Evolutionary conservation across 2,329 filamentous ascomycete genomes (phyloP), one percentile per base, ranked within the genome.

Genomic region (Fusarium bulbicola): DNA sequence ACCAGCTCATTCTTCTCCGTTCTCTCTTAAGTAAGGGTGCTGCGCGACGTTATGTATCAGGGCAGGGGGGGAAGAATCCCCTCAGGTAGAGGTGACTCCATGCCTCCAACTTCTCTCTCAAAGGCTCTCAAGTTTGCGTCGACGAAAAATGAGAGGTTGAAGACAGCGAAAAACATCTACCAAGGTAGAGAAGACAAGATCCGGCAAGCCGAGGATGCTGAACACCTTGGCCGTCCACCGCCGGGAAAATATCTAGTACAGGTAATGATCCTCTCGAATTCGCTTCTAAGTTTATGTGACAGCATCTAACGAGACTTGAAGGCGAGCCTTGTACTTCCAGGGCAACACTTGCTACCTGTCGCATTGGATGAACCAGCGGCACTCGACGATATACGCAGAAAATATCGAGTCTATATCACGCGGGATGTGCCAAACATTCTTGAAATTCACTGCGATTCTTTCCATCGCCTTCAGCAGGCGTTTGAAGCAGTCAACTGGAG

Each of bases 391-490:
- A 76, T 83, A 21, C 75, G 81, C 6, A 74, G 62, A 42, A 69
- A 65, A 8, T 60, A 81, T 47, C 66, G 70, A 36, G 78, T 81
- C 11, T 84, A 82, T 76, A 81, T 84, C 18, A 76, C 59, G 7
- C 67, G 62, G 11, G 63, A 68, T 13, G 53, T 75, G 32, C 64
- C 73, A 7, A 76, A 79, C 32, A 40, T 78, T 21, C 70, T 83
- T 16, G 73, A 78, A 11, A 68, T 83, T 30, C 64, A 58, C 45
- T 73, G 79, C 28, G 67, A 75, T 9, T 70, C 70, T 7, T 73
- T 77, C 26, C n/a, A 52, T 10, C 61, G 70, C 8, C 68, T 83
- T 11, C 77, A 76, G 28, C 47, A 78, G 32, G 81, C 78, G 14
- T 43, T 82, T 1, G 32, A 64, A 9, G 79, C 75, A 2, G 62